Evolutionary conservation across 805 yeast species (phyloP).

Genomic region (Barnettozyma salicaria): DNA sequence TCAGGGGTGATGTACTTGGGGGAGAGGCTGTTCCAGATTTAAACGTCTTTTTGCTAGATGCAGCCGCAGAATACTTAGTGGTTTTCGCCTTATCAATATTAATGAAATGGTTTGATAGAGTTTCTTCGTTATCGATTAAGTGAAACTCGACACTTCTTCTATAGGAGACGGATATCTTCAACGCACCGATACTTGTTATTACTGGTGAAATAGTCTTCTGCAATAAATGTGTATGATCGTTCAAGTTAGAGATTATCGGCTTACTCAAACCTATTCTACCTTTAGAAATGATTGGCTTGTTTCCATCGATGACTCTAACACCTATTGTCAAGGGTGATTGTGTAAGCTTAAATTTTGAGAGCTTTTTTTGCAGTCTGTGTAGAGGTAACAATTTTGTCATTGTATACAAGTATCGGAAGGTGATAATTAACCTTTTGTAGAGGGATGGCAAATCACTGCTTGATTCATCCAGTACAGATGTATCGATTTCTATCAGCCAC

Average conservation of each 20-base stretch:
- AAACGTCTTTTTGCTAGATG: conserved; percentile 21
- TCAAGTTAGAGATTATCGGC: conserved; percentile 37
- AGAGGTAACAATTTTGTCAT: conserved; percentile 65
- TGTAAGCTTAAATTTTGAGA: conserved; percentile 34
- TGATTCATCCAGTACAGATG: conserved; percentile 31
- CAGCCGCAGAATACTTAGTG: conserved; percentile 1
- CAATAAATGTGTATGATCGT: conserved; percentile 46
- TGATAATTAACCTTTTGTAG: conserved; percentile 66
- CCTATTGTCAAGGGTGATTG: conserved; percentile 42
- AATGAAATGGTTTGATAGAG: conserved; percentile 52
- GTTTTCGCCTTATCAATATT: conserved; percentile 35
- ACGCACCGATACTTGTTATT: conserved; percentile 66
- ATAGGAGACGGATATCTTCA: conserved; percentile 73
- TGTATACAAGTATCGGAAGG: conserved; percentile 70
- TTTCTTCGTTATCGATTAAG: conserved; percentile 59
- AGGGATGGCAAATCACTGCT: conserved; percentile 56
- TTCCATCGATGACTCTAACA: conserved; percentile 67
- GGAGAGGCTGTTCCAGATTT: conserved; percentile 33
- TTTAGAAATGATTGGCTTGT: conserved; percentile 68
- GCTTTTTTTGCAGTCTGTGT: conserved; percentile 46
- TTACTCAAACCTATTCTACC: conserved; percentile 84
- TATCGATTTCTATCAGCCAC: conserved; percentile 83
- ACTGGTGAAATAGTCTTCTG: conserved; percentile 66
- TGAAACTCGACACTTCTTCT: conserved; percentile 65
- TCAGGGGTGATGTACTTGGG: conserved; percentile 26